Percentiles rank a stretch among this genome's conserved stretches.
Evolutionary conservation across 2,329 filamentous ascomycete genomes (phyloP).

Genomic region (Penicillium verrucosum): DNA sequence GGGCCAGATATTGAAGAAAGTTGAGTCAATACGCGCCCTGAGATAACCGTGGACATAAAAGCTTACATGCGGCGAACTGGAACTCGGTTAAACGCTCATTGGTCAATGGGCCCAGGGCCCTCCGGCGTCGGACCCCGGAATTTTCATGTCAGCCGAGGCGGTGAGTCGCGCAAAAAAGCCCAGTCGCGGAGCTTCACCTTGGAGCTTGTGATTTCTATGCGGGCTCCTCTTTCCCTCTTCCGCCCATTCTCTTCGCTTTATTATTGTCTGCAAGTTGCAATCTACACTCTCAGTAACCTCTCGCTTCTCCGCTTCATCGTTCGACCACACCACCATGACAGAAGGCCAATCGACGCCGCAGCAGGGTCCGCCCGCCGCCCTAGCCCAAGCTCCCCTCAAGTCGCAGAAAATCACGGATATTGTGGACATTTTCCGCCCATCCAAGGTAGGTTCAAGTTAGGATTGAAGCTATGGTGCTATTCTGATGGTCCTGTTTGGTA

Average conservation of each 20-base stretch:
- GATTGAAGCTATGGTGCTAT: not conserved
- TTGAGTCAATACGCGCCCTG: slow-evolving; percentile 4
- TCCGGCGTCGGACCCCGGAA: slow-evolving; percentile 5
- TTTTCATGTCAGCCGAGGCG: slow-evolving; percentile 13
- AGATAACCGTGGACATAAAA: slow-evolving; percentile 16
- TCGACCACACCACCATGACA: slow-evolving; percentile 22
- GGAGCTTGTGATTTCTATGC: not conserved
- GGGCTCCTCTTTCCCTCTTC: not conserved
- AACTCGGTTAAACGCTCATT: slow-evolving; percentile 10
- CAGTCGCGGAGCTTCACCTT: slow-evolving; percentile 16
- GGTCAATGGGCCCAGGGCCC: slow-evolving; percentile 8
- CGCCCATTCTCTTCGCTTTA: not conserved
- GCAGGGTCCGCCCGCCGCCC: slow-evolving; percentile 23
- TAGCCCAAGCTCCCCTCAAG: slow-evolving; percentile 25
- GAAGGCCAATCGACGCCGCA: slow-evolving; percentile 27
- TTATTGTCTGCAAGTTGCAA: not conserved
- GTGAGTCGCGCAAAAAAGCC: slow-evolving; percentile 19
- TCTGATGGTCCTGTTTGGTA: slow-evolving; percentile 15
- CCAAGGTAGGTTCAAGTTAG: slow-evolving; percentile 58
- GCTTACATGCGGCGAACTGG: slow-evolving; percentile 22
- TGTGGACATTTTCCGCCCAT: slow-evolving; percentile 72
- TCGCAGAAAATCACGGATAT: slow-evolving; percentile 72
- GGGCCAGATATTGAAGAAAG: not conserved
- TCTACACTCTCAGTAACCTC: not conserved
- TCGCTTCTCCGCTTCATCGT: not conserved